These are phyloP conservation scores for Chalciporus sphaerocephalus DNA, from an alignment of 768 basidiomycete species.

Conservation along the genomic window DNA sequence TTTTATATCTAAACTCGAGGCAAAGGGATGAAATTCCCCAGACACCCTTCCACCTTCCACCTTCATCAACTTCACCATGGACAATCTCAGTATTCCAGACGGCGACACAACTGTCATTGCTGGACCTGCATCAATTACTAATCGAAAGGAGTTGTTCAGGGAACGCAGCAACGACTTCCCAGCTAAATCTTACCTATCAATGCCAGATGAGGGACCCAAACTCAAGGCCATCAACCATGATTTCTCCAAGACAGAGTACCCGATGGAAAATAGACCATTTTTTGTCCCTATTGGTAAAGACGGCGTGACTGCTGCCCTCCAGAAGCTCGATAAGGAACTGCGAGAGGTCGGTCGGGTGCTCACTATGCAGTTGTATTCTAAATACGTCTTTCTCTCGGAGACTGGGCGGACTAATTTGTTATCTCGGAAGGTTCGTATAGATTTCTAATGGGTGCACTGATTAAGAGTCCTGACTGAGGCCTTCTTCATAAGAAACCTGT, in stretches of 20 bases:
- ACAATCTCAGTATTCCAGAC: slow-evolving; percentile 39
- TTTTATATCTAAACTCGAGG: not conserved
- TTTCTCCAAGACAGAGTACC: slow-evolving; percentile 49
- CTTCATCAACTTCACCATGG: slow-evolving; percentile 13
- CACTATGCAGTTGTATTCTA: not conserved
- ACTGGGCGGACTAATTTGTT: slow-evolving; percentile 53
- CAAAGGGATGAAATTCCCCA: not conserved
- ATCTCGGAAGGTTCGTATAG: slow-evolving; percentile 51
- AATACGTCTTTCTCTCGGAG: slow-evolving; percentile 32
- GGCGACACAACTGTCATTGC: slow-evolving; percentile 41
- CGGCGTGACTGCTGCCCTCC: slow-evolving; percentile 65
- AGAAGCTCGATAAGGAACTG: slow-evolving; percentile 65
- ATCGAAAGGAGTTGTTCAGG: slow-evolving; percentile 22
- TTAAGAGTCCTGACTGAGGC: not conserved
- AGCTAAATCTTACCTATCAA: slow-evolving; percentile 15
- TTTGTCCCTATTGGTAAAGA: slow-evolving; percentile 63
- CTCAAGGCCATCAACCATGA: slow-evolving; percentile 24
- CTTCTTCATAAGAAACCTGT: slow-evolving; percentile 44
- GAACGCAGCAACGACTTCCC: slow-evolving; percentile 20
- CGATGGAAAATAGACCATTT: slow-evolving; percentile 58
- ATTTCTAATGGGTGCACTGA: not conserved
- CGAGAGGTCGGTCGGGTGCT: slow-evolving; percentile 37
- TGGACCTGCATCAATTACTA: slow-evolving; percentile 28
- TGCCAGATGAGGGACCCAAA: slow-evolving; percentile 12
- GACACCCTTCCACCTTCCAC: not conserved